Evolutionary conservation across 139 green algal species (phyloP).

Genomic region (Chlorella sp.): DNA sequence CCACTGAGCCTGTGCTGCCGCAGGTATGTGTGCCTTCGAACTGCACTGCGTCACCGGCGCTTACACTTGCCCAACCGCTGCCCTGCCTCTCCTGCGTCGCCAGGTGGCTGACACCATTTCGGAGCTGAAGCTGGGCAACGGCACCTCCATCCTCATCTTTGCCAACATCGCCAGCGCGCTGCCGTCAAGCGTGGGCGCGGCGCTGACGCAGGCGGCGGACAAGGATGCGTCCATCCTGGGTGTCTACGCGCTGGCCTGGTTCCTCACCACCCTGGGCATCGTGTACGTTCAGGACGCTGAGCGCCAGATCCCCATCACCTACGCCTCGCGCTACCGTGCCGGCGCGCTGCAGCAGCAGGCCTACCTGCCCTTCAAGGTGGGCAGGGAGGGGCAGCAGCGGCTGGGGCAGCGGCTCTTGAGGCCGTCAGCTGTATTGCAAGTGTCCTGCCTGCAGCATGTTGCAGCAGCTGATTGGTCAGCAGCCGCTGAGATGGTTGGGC

Average conservation of each 20-base stretch:
- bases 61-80: not conserved
- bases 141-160: slow-evolving; percentile 98
- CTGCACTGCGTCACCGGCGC: not conserved
- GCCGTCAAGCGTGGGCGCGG: slow-evolving; percentile 80
- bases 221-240: slow-evolving; percentile 63
- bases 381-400: not conserved
- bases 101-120: slow-evolving; percentile 88
- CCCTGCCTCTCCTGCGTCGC: not conserved
- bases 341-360: slow-evolving; percentile 78
- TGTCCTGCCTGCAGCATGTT: not conserved
- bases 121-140: slow-evolving; percentile 98
- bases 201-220: slow-evolving; percentile 56
- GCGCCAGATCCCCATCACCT: slow-evolving; percentile 98
- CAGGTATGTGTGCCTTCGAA: too few relatives aligned
- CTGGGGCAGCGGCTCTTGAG: not conserved
- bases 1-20: too few relatives aligned
- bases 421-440: not conserved
- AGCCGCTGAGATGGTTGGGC: too few relatives aligned
- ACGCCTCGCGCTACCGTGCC: slow-evolving; percentile 80
- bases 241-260: slow-evolving; percentile 88
- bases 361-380: slow-evolving; percentile 98
- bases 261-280: slow-evolving; percentile 94
- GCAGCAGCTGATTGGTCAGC: too few relatives aligned
- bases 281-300: slow-evolving; percentile 99
- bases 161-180: slow-evolving; percentile 95